phyloP scores from a whole-genome alignment of 2,329 filamentous ascomycete species.

The Truncatella angustata region DNA sequence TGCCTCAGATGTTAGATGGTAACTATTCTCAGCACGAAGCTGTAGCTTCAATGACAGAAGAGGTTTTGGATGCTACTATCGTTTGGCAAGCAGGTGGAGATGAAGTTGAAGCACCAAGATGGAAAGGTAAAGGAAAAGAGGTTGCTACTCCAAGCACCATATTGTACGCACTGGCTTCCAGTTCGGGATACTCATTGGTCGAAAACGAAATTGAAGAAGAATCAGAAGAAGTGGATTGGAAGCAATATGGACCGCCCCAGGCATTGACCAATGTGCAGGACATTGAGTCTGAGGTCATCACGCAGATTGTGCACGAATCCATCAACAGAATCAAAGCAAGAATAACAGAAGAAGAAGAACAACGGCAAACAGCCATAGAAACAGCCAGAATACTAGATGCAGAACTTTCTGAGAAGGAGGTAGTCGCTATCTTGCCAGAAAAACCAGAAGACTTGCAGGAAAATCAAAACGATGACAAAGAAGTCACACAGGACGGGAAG shows the following conservation, averaged over 20 bases:
- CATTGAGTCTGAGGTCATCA: conserved; percentile 37
- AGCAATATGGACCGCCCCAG: conserved; percentile 43
- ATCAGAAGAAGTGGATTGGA: conserved; percentile 41
- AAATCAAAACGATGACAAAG: neutral
- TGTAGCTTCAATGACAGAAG: neutral
- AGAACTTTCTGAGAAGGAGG: conserved; percentile 9
- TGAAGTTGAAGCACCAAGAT: conserved; percentile 11
- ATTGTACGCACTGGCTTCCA: neutral
- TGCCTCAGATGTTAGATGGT: neutral
- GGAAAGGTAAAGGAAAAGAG: conserved; percentile 23
- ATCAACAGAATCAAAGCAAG: conserved; percentile 43
- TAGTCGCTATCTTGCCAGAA: neutral
- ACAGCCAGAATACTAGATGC: conserved; percentile 24
- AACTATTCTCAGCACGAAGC: neutral
- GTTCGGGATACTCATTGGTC: conserved; percentile 19
- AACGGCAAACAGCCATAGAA: conserved; percentile 25
- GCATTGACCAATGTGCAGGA: conserved; percentile 37
- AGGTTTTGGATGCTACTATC: neutral
- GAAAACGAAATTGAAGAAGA: conserved; percentile 5
- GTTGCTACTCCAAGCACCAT: neutral
- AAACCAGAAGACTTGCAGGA: conserved; percentile 1
- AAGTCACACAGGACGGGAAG: neutral
- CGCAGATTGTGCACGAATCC: conserved; percentile 40
- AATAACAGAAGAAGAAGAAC: conserved; percentile 31
- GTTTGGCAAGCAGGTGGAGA: conserved; percentile 6